phyloP scores from a whole-genome alignment of 148 eudicot species.

The Chenopodium quinoa region DNA sequence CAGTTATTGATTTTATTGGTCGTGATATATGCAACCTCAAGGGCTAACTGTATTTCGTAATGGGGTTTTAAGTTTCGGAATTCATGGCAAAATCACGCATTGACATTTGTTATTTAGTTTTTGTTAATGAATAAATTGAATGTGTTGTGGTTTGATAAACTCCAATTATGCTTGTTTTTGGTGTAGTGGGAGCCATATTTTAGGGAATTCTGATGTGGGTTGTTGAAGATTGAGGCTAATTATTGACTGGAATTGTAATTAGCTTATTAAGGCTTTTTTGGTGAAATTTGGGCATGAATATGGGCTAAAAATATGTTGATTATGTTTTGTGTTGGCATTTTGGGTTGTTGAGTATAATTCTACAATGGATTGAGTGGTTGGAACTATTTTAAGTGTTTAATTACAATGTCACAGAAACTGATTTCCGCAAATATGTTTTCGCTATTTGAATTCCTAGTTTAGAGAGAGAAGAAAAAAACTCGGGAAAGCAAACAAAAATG shows the following conservation, averaged over 20 bases:
- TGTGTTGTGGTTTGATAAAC: background rate
- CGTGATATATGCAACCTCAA: too few species aligned
- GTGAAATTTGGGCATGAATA: background rate
- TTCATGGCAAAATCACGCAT: too few species aligned
- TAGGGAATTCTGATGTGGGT: background rate
- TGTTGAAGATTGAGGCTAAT: background rate
- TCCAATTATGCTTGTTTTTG: background rate
- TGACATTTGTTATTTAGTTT: too few species aligned
- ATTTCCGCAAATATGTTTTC: too few species aligned
- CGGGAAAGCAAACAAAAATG: too few species aligned
- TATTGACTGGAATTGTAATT: background rate
- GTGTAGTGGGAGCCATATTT: background rate
- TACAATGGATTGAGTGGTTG: background rate
- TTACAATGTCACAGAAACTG: background rate
- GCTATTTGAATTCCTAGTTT: too few species aligned
- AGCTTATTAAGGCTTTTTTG: background rate
- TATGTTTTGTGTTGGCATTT: background rate
- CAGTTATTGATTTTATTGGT: too few species aligned
- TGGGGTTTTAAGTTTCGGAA: too few species aligned
- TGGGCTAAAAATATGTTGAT: background rate
- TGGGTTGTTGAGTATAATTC: background rate
- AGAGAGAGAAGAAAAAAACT: too few species aligned
- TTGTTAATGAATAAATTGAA: too few species aligned
- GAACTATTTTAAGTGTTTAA: background rate
- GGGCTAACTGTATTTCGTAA: too few species aligned